Base-by-base conservation (phyloP, 1,139 yeast species). In the Torulaspora globosa region DNA sequence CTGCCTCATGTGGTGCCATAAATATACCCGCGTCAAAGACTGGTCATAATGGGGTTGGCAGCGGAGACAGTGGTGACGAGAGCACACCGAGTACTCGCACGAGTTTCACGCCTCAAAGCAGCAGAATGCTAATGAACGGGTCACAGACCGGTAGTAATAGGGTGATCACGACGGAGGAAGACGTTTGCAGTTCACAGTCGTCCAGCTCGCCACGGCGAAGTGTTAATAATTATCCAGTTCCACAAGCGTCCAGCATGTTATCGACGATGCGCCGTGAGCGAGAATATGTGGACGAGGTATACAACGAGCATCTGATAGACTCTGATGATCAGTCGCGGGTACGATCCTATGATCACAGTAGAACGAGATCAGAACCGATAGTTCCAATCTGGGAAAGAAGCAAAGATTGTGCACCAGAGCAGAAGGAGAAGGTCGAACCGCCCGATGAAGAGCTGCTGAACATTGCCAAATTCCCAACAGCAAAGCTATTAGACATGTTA, bases 381-480 rank as follows among this genome's bases (percentile, higher is more conserved):
- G 37, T 44, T 9, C 43, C 47, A 10, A 36, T 44, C n/a, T 26
- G 41, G 23, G 41, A 39, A 14, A 26, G 16, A 23, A 41, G n/a
- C n/a, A 36, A 33, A 30, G 44, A 36, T 14, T 14, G n/a, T n/a
- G 11, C 34, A 11, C 12, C 29, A 11, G 12, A 26, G 12, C 30
- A n/a, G 29, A 21, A 37, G 26, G 41, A 23, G 18, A 31, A 18
- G n/a, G 27, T 15, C 14, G 24, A 21, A 16, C 29, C 29, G 27
- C 21, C 26, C 21, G 26, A 18, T 19, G 29, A 39, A 38, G 49
- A 43, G 30, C 28, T 29, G 41, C 71, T 86, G 49, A 88, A 87
- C 62, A 86, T 90, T 45, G 90, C 88, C 12, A 86, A 82, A 38
- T 87, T 82, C 61, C 90, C 96, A 0, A 89, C 86, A 1, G 79